A percentile compares a stretch with the other conserved stretches of the same genome.
Evolutionary conservation across 345 rosid genomes (phyloP).

Genomic region (Gossypium rotundifolium): DNA sequence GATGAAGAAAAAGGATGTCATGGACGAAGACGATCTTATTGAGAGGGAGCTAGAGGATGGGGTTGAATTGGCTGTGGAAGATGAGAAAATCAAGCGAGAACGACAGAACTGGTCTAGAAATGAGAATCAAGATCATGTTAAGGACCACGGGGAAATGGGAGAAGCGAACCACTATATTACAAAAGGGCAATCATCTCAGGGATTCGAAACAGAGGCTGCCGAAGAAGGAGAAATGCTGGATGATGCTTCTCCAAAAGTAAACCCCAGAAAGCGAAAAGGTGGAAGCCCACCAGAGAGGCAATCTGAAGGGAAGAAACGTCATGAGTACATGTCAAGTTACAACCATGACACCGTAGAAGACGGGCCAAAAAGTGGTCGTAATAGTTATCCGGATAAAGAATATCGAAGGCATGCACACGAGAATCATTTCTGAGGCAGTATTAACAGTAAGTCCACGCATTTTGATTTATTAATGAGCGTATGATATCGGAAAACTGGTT

Average conservation of each 20-base stretch:
- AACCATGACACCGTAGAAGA: slow-evolving; percentile 23
- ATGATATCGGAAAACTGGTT: slow-evolving; percentile 6
- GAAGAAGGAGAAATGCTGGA: slow-evolving; percentile 75
- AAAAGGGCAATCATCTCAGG: slow-evolving; percentile 28
- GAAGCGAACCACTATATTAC: slow-evolving; percentile 30
- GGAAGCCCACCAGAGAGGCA: slow-evolving; percentile 56
- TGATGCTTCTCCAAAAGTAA: slow-evolving; percentile 40
- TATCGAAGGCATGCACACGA: slow-evolving; percentile 40
- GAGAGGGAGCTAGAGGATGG: slow-evolving; percentile 71
- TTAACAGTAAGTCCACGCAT: too few relatives aligned
- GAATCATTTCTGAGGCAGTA: slow-evolving; percentile 29
- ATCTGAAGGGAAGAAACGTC: slow-evolving; percentile 54
- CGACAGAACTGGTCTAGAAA: slow-evolving; percentile 43
- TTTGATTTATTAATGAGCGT: not conserved
- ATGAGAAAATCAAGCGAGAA: slow-evolving; percentile 50
- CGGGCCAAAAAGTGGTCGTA: slow-evolving; percentile 20
- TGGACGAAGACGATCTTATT: slow-evolving; percentile 80
- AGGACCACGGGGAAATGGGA: slow-evolving; percentile 40
- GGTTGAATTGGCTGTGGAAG: slow-evolving; percentile 61
- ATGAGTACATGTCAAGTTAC: slow-evolving; percentile 22
- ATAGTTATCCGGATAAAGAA: slow-evolving; percentile 31
- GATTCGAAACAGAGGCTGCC: slow-evolving; percentile 18
- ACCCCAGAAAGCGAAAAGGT: slow-evolving; percentile 56
- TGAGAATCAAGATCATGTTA: slow-evolving; percentile 26
- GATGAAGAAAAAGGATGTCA: slow-evolving; percentile 47